Percentiles rank a stretch among this genome's conserved stretches.
Evolutionary conservation across 495 filamentous ascomycete genomes (phyloP).

Genomic region (Penicillium maclennaniae): DNA sequence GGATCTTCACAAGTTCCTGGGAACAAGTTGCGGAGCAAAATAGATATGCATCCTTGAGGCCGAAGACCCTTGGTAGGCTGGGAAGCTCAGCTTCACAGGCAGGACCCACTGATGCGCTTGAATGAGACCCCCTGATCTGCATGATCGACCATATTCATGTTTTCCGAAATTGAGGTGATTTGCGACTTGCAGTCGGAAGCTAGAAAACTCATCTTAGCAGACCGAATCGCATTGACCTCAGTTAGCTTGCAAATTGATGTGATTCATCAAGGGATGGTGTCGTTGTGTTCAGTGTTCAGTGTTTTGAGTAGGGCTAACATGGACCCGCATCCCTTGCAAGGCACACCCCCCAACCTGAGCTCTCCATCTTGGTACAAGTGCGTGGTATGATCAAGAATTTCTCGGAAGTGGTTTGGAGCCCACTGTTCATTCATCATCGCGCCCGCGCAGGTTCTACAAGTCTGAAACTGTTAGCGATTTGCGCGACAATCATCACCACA

Average conservation of each 20-base stretch:
- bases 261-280: slow-evolving; percentile 16
- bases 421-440: not conserved
- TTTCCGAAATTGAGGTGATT: not conserved
- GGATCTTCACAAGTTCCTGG: slow-evolving; percentile 5
- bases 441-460: not conserved
- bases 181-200: not conserved
- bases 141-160: slow-evolving; percentile 14
- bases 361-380: not conserved
- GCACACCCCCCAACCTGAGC: not conserved
- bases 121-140: slow-evolving; percentile 19
- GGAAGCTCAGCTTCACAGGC: not conserved
- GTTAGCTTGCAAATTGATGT: slow-evolving; percentile 14
- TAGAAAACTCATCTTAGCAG: not conserved
- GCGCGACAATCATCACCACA: not conserved
- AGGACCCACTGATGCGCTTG: slow-evolving; percentile 10
- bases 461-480: not conserved
- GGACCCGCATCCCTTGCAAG: slow-evolving; percentile 15
- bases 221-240: slow-evolving; percentile 4
- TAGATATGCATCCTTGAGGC: slow-evolving; percentile 16
- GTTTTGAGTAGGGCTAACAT: not conserved
- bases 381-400: not conserved
- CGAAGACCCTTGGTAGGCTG: slow-evolving; percentile 18
- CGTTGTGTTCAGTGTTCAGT: not conserved
- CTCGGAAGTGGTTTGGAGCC: no score
- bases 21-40: slow-evolving; percentile 10